Evolutionary conservation across 306 rosid species (phyloP), one percentile per base, ranked within the genome.

Genomic region (Pyrus pyrifolia): DNA sequence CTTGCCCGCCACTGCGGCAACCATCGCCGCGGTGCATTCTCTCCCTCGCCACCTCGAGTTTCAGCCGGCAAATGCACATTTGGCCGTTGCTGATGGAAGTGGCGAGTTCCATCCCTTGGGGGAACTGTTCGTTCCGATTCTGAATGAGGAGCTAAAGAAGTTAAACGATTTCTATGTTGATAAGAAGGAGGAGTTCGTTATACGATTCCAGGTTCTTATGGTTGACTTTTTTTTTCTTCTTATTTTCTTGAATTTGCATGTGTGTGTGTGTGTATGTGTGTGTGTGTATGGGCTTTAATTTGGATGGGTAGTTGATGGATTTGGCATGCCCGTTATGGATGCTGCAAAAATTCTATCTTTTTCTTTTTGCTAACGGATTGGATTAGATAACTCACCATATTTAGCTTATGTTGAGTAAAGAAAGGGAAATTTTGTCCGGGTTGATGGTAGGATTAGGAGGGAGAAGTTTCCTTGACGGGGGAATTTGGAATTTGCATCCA

Each of bases 161-260:
- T 88, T 95, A 74, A 92, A 95, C 55, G 93, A 95, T 76, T 95
- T 95, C 76, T 95, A 85, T 8, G 91, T 95, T 42, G 97, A 95
- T 71, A 89, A 88, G 79, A 97, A 95, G 83, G 97, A 95, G 76
- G 99, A 95, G 18, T 95, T 95, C 79, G 87, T 95, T 35, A 95
- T 95, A 67, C 87, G 89, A 14, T 91, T 95, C 68, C 99, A 95
- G 99, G 99, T 94, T 42, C 38, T 33, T 33, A 5, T 33, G 38
- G 38, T 33, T 33, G 38, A 33, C 38, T 5, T 33, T 33, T 33
- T 33, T 5, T 4, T 25, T 10, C 25, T 23, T 12, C 4, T 9
- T 8, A 6, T 62, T 63, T 40, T 71, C 18, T 68, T 81, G 49
- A 21, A 67, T 38, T 71, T 67, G 4, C 67, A 55, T 62, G 77